A percentile compares a stretch with the other conserved stretches of the same genome.
These are phyloP conservation scores for Aegilops tauschii DNA, from an alignment of 176 grass and related monocot genomes.

Conservation along the genomic window DNA sequence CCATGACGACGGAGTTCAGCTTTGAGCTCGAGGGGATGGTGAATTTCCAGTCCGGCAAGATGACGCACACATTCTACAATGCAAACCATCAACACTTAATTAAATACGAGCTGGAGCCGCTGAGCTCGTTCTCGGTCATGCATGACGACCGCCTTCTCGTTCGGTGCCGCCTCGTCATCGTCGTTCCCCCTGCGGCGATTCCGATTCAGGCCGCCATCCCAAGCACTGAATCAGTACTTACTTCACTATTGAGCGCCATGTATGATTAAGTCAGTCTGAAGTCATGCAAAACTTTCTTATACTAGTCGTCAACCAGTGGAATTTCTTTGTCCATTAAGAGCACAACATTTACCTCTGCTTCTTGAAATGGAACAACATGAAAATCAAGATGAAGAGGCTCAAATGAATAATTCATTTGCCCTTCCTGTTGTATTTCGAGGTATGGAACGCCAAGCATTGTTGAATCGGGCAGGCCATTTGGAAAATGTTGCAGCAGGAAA, in stretches of 20 bases:
- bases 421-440: too few species aligned
- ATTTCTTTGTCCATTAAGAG: too few species aligned
- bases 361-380: too few species aligned
- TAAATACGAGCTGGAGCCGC: not conserved
- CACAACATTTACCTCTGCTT: too few species aligned
- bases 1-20: not conserved
- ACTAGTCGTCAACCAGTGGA: too few species aligned
- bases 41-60: not conserved
- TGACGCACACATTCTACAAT: not conserved
- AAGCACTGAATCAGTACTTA: not conserved
- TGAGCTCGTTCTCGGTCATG: not conserved
- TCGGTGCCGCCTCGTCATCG: not conserved
- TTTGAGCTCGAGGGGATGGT: not conserved
- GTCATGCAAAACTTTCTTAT: too few species aligned
- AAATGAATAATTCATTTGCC: too few species aligned
- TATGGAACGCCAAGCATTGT: too few species aligned
- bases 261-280: not conserved
- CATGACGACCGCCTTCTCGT: not conserved
- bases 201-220: too few species aligned
- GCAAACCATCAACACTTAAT: not conserved
- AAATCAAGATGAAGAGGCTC: too few species aligned
- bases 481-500: too few species aligned
- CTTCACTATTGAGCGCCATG: not conserved
- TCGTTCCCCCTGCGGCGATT: not conserved
- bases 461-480: too few species aligned